These are phyloP conservation scores for Gigaspora rosea DNA, from an alignment of 192 early-diverging fungal genomes.

Conservation along the genomic window DNA sequence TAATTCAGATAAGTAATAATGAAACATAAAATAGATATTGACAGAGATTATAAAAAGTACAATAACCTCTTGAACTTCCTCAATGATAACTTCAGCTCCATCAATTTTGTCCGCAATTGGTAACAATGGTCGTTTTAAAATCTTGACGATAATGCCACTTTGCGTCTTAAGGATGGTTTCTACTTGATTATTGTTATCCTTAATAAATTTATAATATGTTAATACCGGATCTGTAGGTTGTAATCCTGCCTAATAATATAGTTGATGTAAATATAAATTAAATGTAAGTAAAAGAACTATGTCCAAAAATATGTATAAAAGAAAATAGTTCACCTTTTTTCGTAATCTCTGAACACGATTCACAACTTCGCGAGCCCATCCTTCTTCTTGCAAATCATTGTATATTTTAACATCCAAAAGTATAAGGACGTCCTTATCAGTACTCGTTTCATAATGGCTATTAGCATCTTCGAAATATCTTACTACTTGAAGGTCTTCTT, in stretches of 20 bases:
- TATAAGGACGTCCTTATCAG: slow-evolving; percentile 81
- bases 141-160: slow-evolving; percentile 66
- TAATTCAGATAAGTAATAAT: not conserved
- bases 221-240: slow-evolving; percentile 84
- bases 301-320: not conserved
- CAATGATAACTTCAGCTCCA: slow-evolving; percentile 63
- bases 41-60: not conserved
- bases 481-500: slow-evolving; percentile 83
- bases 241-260: slow-evolving; percentile 60
- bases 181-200: slow-evolving; percentile 70
- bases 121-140: slow-evolving; percentile 71
- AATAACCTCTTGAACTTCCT: slow-evolving; percentile 81
- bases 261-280: not conserved
- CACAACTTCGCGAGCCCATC: slow-evolving; percentile 90
- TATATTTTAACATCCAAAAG: slow-evolving; percentile 86
- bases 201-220: slow-evolving; percentile 78
- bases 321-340: slow-evolving; percentile 68
- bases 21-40: not conserved
- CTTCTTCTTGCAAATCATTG: slow-evolving; percentile 83
- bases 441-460: slow-evolving; percentile 73
- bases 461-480: slow-evolving; percentile 80
- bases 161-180: slow-evolving; percentile 72
- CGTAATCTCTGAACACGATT: slow-evolving; percentile 95
- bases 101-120: slow-evolving; percentile 39
- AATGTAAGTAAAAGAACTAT: not conserved